phyloP scores from a whole-genome alignment of 257 asterid species.

The Cruciata laevipes region DNA sequence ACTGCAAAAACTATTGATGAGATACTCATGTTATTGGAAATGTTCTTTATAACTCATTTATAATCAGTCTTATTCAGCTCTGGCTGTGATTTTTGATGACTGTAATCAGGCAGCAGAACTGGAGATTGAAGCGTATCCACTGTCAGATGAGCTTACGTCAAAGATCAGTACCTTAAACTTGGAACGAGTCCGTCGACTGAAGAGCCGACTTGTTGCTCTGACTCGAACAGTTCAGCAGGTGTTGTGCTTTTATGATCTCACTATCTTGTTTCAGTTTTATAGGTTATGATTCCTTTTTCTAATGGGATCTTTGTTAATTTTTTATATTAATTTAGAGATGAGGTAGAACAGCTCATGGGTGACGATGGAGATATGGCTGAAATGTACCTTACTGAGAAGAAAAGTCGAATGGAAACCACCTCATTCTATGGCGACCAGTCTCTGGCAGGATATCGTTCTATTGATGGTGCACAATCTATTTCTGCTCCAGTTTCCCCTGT shows the following conservation, averaged over 20 bases:
- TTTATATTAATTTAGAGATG: slow-evolving; percentile 63
- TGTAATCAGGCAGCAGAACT: slow-evolving; percentile 82
- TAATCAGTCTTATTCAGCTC: neutral
- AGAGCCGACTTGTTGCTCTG: slow-evolving; percentile 94
- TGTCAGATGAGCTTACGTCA: slow-evolving; percentile 94
- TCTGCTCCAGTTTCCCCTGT: slow-evolving; percentile 98
- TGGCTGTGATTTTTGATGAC: slow-evolving; percentile 9
- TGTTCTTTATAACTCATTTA: neutral
- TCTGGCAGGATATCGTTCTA: slow-evolving; percentile 59
- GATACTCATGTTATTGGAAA: neutral
- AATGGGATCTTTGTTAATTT: slow-evolving; percentile 17
- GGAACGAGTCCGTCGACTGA: slow-evolving; percentile 93
- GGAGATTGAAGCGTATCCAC: slow-evolving; percentile 97
- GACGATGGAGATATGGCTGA: slow-evolving; percentile 99
- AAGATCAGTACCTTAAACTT: slow-evolving; percentile 89
- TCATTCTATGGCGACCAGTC: slow-evolving; percentile 83
- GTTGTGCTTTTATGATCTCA: slow-evolving; percentile 15
- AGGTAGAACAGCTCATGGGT: slow-evolving; percentile 97
- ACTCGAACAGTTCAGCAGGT: slow-evolving; percentile 99
- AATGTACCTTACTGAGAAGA: slow-evolving; percentile 97
- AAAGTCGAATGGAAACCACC: slow-evolving; percentile 67
- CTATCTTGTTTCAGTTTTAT: neutral
- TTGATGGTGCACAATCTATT: slow-evolving; percentile 53
- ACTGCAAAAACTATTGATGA: no score
- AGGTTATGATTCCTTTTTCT: slow-evolving; percentile 17